Percentiles rank a stretch among this genome's conserved stretches.
Conservation (phyloP, 2,329 filamentous ascomycete genomes). For the Ophiocordyceps camponoti-rufipedis region DNA sequence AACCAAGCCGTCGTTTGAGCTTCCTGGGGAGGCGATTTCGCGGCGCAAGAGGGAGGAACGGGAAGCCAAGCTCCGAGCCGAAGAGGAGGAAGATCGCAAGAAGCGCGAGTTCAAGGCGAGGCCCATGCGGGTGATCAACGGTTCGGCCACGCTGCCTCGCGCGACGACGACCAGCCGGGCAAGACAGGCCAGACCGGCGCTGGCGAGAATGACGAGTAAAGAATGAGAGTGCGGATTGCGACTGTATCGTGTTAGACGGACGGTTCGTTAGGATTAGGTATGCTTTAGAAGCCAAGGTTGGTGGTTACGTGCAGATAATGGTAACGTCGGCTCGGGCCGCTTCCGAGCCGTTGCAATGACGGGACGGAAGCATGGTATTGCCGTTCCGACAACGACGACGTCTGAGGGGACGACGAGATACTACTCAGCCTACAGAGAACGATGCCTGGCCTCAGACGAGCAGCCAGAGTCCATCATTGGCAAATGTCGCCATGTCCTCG, state of each 20-base stretch:
- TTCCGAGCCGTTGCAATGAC: neutral
- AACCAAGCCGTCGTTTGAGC: constrained; percentile 38
- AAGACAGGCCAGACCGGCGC: constrained; percentile 30
- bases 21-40: constrained; percentile 44
- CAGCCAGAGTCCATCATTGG: neutral
- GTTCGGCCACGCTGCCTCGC: constrained; percentile 25
- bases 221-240: neutral
- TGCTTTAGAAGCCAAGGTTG: no score
- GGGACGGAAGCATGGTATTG: neutral
- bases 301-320: no score
- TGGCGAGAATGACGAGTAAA: neutral
- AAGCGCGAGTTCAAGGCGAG: constrained; percentile 46
- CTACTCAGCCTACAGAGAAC: neutral
- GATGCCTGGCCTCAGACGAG: neutral
- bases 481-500: neutral
- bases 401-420: neutral
- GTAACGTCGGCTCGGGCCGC: no score
- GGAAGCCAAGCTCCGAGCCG: constrained; percentile 32
- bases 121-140: constrained; percentile 28
- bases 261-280: no score
- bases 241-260: no score
- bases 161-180: constrained; percentile 40
- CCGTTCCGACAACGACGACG: neutral
- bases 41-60: constrained; percentile 35
- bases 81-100: constrained; percentile 42